phyloP scores from a whole-genome alignment of 2,329 filamentous ascomycete genomes.

The Ceratocystis harringtonii region DNA sequence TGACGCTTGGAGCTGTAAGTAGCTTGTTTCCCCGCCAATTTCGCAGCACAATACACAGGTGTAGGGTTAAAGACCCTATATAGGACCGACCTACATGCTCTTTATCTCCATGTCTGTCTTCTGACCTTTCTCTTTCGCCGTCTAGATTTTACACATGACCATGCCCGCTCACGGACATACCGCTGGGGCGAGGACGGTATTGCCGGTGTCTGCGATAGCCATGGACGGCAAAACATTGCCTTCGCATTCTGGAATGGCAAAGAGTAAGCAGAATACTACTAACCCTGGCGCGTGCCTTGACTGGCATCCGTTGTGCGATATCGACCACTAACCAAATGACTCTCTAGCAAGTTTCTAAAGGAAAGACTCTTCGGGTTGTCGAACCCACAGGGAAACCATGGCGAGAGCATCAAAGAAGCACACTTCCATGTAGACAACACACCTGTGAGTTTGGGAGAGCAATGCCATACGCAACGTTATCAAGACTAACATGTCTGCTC shows the following conservation, averaged over 20 bases:
- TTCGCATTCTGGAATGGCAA: constrained; percentile 98
- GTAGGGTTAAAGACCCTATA: constrained; percentile 21
- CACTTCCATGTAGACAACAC: constrained; percentile 96
- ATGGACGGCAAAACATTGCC: constrained; percentile 79
- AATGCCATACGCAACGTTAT: background rate
- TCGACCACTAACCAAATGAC: background rate
- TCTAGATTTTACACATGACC: constrained; percentile 81
- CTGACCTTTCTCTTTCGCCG: background rate
- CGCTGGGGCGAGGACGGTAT: constrained; percentile 97
- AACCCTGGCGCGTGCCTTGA: too few relatives aligned
- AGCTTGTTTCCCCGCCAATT: constrained; percentile 4
- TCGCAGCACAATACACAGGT: background rate
- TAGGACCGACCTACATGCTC: background rate
- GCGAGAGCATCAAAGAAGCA: constrained; percentile 90
- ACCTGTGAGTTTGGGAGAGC: constrained; percentile 30
- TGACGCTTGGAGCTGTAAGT: constrained; percentile 89
- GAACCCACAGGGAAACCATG: constrained; percentile 93
- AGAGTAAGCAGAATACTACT: constrained; percentile 42
- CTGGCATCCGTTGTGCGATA: background rate
- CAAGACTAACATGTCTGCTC: background rate
- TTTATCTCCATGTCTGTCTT: background rate
- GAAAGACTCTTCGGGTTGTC: constrained; percentile 89
- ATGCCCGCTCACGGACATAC: constrained; percentile 75
- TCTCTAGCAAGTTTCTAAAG: constrained; percentile 68
- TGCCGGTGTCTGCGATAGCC: constrained; percentile 80